Conservation (phyloP, 495 filamentous ascomycete species). For the Cryomyces minteri region DNA sequence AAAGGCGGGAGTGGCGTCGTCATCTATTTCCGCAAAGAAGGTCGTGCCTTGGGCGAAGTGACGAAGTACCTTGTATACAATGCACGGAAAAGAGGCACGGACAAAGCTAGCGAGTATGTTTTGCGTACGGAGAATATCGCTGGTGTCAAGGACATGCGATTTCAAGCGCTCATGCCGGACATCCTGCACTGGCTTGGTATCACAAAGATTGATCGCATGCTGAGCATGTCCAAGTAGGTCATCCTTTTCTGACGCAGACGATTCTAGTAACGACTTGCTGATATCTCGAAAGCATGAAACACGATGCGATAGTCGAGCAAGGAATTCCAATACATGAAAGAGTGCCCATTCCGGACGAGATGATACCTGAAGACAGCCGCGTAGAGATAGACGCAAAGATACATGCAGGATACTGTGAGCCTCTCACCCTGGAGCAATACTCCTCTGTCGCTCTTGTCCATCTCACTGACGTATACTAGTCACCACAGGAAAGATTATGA, state of each 20-base stretch:
- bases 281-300: conserved; percentile 61
- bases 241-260: neutral
- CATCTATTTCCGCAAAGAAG: conserved; percentile 98
- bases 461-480: conserved; percentile 8
- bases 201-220: conserved; percentile 95
- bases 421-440: no score
- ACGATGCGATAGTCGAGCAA: conserved; percentile 92
- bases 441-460: neutral
- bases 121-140: conserved; percentile 93
- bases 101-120: conserved; percentile 94
- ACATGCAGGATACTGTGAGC: conserved; percentile 65
- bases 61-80: conserved; percentile 98
- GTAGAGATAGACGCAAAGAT: conserved; percentile 99
- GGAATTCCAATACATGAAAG: conserved; percentile 90
- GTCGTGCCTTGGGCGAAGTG: conserved; percentile 87
- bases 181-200: conserved; percentile 98
- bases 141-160: conserved; percentile 95
- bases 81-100: conserved; percentile 63
- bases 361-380: conserved; percentile 87
- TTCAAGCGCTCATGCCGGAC: conserved; percentile 98
- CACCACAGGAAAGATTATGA: conserved; percentile 84
- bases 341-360: conserved; percentile 80
- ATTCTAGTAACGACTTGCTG: neutral
- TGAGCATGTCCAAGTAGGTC: conserved; percentile 90
- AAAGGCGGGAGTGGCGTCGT: conserved; percentile 88